Evolutionary conservation across 768 basidiomycete genomes (phyloP).

Genomic region (Termitomyces sp.): DNA sequence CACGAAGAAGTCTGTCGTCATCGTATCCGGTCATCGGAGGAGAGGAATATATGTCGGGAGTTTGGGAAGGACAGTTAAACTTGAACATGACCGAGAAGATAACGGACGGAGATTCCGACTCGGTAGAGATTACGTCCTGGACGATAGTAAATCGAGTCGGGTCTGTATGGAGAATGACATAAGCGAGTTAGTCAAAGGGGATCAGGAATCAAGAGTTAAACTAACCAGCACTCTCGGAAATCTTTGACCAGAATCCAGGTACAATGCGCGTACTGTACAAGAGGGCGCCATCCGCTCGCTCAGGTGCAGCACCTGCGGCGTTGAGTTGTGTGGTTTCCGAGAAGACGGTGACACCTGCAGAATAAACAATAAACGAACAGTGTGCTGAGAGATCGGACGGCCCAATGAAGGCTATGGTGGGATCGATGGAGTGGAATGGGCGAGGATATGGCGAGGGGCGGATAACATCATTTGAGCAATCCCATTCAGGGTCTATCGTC

Average conservation of each 20-base stretch:
- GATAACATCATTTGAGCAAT: conserved; percentile 18
- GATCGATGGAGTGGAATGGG: conserved; percentile 56
- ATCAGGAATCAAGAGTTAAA: background rate
- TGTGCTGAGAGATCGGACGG: conserved; percentile 43
- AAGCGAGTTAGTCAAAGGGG: conserved; percentile 1
- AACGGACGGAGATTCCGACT: conserved; percentile 22
- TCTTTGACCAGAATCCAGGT: conserved; percentile 62
- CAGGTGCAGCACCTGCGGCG: conserved; percentile 21
- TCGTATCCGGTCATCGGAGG: conserved; percentile 11
- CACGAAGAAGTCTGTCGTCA: conserved; percentile 9
- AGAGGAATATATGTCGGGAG: conserved; percentile 9
- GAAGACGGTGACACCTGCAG: conserved; percentile 45
- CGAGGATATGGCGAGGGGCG: conserved; percentile 47
- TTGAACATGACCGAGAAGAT: conserved; percentile 60
- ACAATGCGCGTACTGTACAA: conserved; percentile 61
- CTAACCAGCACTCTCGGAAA: conserved; percentile 55
- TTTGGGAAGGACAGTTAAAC: conserved; percentile 39
- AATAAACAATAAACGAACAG: conserved; percentile 54
- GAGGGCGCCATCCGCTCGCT: conserved; percentile 26
- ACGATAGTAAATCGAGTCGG: conserved; percentile 63
- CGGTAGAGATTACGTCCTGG: conserved; percentile 53
- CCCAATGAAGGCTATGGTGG: conserved; percentile 62
- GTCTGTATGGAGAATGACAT: conserved; percentile 41
- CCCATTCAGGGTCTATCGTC: conserved; percentile 6
- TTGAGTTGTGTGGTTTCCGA: conserved; percentile 43